Base-by-base conservation (phyloP, 495 filamentous ascomycete species). In the Alectoria sarmentosa region DNA sequence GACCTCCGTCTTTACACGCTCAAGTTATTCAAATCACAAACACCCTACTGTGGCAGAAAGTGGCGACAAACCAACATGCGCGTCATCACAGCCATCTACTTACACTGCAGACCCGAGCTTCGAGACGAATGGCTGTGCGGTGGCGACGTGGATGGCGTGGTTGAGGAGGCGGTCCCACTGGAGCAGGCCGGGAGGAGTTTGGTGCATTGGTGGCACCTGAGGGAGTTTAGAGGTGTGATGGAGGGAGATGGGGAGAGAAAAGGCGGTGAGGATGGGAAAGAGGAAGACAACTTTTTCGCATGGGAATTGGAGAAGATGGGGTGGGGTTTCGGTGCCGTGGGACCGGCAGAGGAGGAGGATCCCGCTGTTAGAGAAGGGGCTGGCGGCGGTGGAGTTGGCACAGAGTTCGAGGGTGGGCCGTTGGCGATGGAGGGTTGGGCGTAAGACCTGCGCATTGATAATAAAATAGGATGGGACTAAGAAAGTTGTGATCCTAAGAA, bases 51-150 rank as follows among this genome's bases (percentile, higher is more conserved):
- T 74, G 93, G 94, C 26, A 86, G 94, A 19, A 98, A 98, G 77
- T 98, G 94, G 94, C 86, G 94, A 23, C 94, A 98, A 78, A 85
- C 86, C 62, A 97, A 98, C 73, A 98, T 98, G 94, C 88, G 92
- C 60, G 92, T 98, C 68, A 98, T 98, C 73, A 98, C 94, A 0
- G 92, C 91, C 26, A 89, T 98, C 4, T 98, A 96, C 70, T 78
- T 98, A 38, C 90, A 96, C 76, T 96, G 92, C 73, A 82, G 90
- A 4, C 93, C 93, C 0, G 92, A 97, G 73, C 82, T 98, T 28
- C 82, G 95, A 4, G 94, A 98, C 68, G 95, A 97, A 71, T 98
- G 95, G 95, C 79, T 98, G 0, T 87, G 89, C 0, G 95, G 94
- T 13, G 86, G 86, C 28, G 91, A 96, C 68, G 86, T 97, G 7